phyloP scores from a whole-genome alignment of 306 rosid species.

The Cajanus cajan region DNA sequence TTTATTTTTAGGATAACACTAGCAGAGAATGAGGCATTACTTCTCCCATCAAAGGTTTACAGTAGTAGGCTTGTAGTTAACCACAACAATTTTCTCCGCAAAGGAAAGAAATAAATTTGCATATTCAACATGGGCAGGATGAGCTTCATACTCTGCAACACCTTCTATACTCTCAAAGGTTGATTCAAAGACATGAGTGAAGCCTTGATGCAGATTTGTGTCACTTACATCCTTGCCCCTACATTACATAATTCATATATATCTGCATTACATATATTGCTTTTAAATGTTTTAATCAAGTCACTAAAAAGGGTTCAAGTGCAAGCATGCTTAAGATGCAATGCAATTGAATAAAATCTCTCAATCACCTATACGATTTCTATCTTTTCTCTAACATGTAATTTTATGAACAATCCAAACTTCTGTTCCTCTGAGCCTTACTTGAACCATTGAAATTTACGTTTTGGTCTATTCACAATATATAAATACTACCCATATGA shows the following conservation, averaged over 20 bases:
- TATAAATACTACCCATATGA: too few species aligned
- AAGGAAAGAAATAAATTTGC: conserved; percentile 50
- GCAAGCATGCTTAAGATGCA: background rate
- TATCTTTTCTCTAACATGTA: background rate
- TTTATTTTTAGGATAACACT: background rate
- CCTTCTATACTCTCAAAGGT: conserved; percentile 78
- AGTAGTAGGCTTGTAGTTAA: conserved; percentile 70
- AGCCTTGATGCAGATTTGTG: conserved; percentile 82
- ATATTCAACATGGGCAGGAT: conserved; percentile 72
- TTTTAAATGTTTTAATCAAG: background rate
- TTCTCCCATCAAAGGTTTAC: conserved; percentile 28
- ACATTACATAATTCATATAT: background rate
- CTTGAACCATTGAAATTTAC: background rate
- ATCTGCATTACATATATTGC: background rate
- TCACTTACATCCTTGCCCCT: conserved; percentile 82
- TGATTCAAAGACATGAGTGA: conserved; percentile 83
- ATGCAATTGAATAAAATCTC: background rate
- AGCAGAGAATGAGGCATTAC: background rate
- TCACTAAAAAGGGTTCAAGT: background rate
- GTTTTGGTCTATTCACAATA: too few species aligned
- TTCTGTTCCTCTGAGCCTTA: background rate
- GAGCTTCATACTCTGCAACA: conserved; percentile 70
- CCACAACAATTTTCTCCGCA: conserved; percentile 57
- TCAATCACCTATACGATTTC: background rate
- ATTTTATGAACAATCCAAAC: background rate